phyloP scores from a whole-genome alignment of 148 eudicot genomes.

The Nyssa sinensis region DNA sequence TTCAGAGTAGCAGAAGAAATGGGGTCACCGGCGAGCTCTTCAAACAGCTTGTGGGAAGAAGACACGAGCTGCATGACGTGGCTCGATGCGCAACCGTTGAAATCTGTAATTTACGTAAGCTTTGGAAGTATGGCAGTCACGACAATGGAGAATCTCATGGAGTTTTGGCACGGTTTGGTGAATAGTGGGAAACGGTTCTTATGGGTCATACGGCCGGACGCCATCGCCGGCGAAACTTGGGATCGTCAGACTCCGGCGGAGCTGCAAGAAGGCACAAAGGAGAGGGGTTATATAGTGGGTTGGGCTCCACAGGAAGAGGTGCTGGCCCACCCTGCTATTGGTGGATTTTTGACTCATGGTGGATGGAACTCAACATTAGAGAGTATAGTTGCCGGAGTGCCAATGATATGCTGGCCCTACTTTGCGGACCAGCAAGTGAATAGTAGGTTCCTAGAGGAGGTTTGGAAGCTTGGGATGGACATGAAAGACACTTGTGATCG shows the following conservation, averaged over 20 bases:
- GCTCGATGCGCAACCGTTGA: conserved; percentile 33
- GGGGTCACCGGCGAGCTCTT: neutral
- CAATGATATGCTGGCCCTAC: conserved; percentile 52
- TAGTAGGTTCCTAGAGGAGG: conserved; percentile 34
- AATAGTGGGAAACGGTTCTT: conserved; percentile 40
- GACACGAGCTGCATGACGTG: conserved; percentile 40
- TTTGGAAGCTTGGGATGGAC: conserved; percentile 5
- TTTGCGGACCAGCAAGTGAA: conserved; percentile 44
- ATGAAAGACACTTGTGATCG: neutral
- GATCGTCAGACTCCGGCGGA: conserved; percentile 12
- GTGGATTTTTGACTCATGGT: conserved; percentile 53
- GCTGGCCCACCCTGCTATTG: conserved; percentile 35
- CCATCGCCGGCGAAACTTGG: conserved; percentile 20
- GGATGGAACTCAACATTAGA: conserved; percentile 58
- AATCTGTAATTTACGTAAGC: conserved; percentile 48
- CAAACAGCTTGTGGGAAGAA: conserved; percentile 33
- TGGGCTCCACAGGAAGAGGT: conserved; percentile 58
- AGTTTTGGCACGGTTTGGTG: conserved; percentile 57
- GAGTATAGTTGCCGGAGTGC: conserved; percentile 45
- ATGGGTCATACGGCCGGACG: conserved; percentile 54
- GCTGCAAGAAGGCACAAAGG: conserved; percentile 33
- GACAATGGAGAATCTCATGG: conserved; percentile 33
- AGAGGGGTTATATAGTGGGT: conserved; percentile 40
- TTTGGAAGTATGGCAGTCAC: conserved; percentile 41
- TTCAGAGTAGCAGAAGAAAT: neutral